Base-by-base conservation (phyloP, 140 eudicot species). In the Cichorium intybus region DNA sequence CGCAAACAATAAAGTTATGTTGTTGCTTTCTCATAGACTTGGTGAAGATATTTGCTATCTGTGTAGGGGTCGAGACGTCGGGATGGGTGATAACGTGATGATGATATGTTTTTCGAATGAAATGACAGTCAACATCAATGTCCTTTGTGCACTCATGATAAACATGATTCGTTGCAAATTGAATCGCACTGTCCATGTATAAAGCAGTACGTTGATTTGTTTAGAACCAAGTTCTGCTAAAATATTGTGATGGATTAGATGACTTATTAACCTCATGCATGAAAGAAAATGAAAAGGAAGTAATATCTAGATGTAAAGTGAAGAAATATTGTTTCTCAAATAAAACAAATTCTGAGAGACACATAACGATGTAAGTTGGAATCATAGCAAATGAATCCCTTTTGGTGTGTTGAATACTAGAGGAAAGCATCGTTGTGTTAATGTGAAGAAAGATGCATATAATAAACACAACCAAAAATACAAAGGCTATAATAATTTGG, bases 391-490 rank as follows among this genome's bases (percentile, higher is more conserved):
- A 11, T 0, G 5, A 41, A 41, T 10, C 48, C 48, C 8, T 34
- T 60, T 2, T 3, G 50, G 29, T 37, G 47, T 7, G 31, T 27
- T 1, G 62, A 56, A 59, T 60, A 34, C 2, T 15, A 15, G 3
- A 59, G 29, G 3, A 66, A 66, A 31, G 28, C 72, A 31, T 67
- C 20, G 62, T 67, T 67, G 6, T 39, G 20, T 15, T 52, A 24
- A 10, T 67, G 53, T 9, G 37, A 1, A 31, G 37, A 62, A 18
- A 66, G 60, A 66, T 66, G 62, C 3, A 66, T 35, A 51, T 27
- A 53, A 35, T 54, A 67, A 12, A 53, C 73, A 53, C 62, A 66
- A 12, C 73, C 63, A 67, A 67, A 53, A 16, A 17, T 37, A 53
- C 11, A 39, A 2, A 52, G 33, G 15, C 24, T n/a, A 23, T 54